Base-by-base conservation (phyloP, 2,329 filamentous ascomycete species). In the Fusarium sp. region DNA sequence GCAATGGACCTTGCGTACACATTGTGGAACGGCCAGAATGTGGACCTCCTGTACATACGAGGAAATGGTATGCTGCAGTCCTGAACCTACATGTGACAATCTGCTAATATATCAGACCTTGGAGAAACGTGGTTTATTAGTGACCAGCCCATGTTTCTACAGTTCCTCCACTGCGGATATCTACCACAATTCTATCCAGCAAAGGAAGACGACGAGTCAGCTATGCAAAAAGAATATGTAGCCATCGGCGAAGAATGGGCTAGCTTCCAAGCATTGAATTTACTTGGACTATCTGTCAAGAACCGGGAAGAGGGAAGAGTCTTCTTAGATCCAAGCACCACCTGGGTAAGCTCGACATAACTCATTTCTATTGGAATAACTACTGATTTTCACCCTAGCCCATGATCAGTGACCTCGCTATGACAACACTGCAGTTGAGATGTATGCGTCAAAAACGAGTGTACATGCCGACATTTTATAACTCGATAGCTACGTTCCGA, bases 81-180 rank as follows among this genome's bases (percentile, higher is more conserved):
- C 8, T 3, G 3, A 1, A 3, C 8, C 1, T 12, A 4, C 3
- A 2, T 0, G 6, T 1, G 0, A 12, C 9, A 6, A 34, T 5
- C 12, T 19, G 4, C 65, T 68, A 1, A 68, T 11, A 1, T 4
- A 4, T 7, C 7, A 67, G 65, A 50, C 1, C 19, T 68, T 4
- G 65, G 64, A 4, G 65, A 68, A 8, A 68, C 65, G 0, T 68
- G 65, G 65, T 68, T 68, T 2, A 48, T 68, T 4, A 65, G 68
- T 3, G 59, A 68, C 2, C 44, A 65, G 11, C 59, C 65, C 0
- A 43, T 68, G 0, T 68, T 68, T 6, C 7, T 68, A 1, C 65
- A 68, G 14, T 68, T 68, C 3, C 30, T 68, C 2, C 65, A 68
- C 17, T 68, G 54, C 3, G 54, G 46, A 9, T 68, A 68, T 2